phyloP scores from a whole-genome alignment of 345 rosid genomes.

The Dimocarpus longan region DNA sequence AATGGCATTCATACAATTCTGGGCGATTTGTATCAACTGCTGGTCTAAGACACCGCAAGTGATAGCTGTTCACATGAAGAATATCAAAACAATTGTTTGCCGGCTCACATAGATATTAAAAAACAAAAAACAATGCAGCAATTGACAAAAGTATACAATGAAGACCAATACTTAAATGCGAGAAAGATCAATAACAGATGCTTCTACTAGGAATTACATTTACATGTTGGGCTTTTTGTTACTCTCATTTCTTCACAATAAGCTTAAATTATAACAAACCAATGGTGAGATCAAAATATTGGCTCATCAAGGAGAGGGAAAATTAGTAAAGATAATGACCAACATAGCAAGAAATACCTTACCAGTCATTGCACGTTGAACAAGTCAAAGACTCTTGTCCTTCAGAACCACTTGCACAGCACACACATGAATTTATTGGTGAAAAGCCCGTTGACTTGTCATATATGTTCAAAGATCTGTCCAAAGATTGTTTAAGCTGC shows the following conservation, averaged over 20 bases:
- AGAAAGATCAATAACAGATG: constrained; percentile 9
- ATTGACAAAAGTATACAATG: not conserved
- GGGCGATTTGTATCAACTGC: constrained; percentile 22
- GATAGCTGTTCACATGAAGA: constrained; percentile 55
- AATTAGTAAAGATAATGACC: constrained; percentile 12
- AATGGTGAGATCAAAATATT: not conserved
- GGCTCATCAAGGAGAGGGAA: not conserved
- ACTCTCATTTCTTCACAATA: not conserved
- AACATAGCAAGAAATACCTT: constrained; percentile 31
- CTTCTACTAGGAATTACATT: not conserved
- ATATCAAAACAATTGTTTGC: constrained; percentile 17
- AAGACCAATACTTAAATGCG: not conserved
- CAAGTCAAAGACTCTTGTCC: constrained; percentile 42
- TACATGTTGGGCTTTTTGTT: not conserved
- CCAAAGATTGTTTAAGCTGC: constrained; percentile 58
- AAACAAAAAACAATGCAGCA: not conserved
- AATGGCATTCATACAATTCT: constrained; percentile 43
- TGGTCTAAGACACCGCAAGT: constrained; percentile 48
- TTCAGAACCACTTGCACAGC: constrained; percentile 40
- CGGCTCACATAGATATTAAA: not conserved
- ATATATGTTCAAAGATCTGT: constrained; percentile 47
- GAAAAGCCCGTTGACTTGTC: constrained; percentile 37
- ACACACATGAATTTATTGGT: constrained; percentile 35
- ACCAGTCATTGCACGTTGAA: constrained; percentile 62
- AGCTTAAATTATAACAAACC: not conserved